Base-by-base conservation (phyloP, 169 alveolate genomes). In the Plasmodium sp. region DNA sequence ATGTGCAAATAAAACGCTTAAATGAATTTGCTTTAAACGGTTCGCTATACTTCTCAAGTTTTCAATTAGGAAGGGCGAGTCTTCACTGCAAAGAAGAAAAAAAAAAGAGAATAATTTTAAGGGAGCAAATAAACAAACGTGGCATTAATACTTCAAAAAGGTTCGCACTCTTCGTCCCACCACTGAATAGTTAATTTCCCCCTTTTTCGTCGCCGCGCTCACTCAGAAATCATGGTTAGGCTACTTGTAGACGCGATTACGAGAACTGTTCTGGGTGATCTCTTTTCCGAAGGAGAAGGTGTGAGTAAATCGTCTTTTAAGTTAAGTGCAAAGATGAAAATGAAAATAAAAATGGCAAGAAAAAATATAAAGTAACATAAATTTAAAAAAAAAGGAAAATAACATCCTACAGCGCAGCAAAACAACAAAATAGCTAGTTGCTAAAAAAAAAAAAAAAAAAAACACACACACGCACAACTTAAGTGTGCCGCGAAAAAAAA, bases 31-130 rank as follows among this genome's bases (percentile, higher is more conserved):
- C 62, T 39, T 74, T 74, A 36, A 84, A 84, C 27, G 56, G 36
- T 18, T 75, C 3, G 62, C 58, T 18, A n/a, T 90, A 90, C 94
- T 80, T 80, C 36, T 79, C 36, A 90, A 58, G 90, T 90, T 90
- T 90, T 58, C 88, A 31, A 62, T 56, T 58, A 80, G 73, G 56
- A 90, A 90, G n/a, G 94, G 94, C 14, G 94, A 79, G 51, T 62
- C 81, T 39, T 90, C 91, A 67, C 94, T 90, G 54, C 36, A 79
- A 77, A 77, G 2, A 51, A 56, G 22, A 34, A 34, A 86, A 9
- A 88, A n/a, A 75, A 86, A 34, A 79, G 51, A 36, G 10, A 54
- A 16, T 51, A 27, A 54, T 18, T 90, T 27, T 71, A 80, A 79
- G 67, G 39, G 31, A 27, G 16, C 31, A 54, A 9, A 75, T 77